Conservation (phyloP, 2,329 filamentous ascomycete species). For the Myotisia sp. region DNA sequence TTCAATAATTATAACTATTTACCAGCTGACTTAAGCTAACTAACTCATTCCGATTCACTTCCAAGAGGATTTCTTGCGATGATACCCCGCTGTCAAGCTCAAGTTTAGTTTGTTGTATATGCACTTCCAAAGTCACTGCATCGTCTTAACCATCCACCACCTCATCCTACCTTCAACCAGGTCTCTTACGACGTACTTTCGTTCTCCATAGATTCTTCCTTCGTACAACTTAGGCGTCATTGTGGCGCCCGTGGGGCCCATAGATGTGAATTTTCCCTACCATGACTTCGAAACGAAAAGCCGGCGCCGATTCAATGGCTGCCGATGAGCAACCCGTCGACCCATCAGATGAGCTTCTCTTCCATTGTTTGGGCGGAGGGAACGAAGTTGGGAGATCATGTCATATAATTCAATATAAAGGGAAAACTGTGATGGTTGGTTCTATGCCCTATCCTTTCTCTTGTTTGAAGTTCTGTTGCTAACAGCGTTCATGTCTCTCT, state of each 20-base stretch:
- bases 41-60: too few relatives aligned
- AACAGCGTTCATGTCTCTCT: conserved; percentile 13
- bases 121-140: too few relatives aligned
- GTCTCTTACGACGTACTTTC: too few relatives aligned
- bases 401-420: conserved; percentile 97
- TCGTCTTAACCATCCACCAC: too few relatives aligned
- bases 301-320: conserved; percentile 53
- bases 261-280: conserved; percentile 12
- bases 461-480: conserved; percentile 4
- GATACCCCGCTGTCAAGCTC: too few relatives aligned
- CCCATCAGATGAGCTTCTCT: conserved; percentile 85
- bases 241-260: neutral
- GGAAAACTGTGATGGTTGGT: conserved; percentile 93
- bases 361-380: conserved; percentile 82
- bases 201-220: too few relatives aligned
- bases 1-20: too few relatives aligned
- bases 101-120: too few relatives aligned
- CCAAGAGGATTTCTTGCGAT: too few relatives aligned
- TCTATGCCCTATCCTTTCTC: neutral
- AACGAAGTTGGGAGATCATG: conserved; percentile 96
- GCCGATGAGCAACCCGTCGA: conserved; percentile 72
- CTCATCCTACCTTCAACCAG: too few relatives aligned
- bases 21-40: too few relatives aligned
- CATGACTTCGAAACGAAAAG: conserved; percentile 94
- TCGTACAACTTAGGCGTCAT: too few relatives aligned